Conservation (phyloP, 2,329 filamentous ascomycete species). For the Arachnopeziza araneosa region DNA sequence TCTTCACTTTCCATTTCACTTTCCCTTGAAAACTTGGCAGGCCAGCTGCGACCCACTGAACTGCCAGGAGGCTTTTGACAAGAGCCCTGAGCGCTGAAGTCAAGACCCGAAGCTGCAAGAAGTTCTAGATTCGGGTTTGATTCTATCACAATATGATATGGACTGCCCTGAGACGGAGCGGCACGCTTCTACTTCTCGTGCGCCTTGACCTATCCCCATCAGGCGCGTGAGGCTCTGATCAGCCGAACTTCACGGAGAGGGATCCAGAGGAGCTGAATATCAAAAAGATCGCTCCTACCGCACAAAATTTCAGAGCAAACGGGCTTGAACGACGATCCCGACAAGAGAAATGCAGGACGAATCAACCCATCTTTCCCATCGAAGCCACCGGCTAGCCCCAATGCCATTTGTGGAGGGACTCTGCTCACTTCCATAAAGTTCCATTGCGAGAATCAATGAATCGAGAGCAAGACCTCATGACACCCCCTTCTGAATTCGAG, state of each 20-base stretch:
- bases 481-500: background rate
- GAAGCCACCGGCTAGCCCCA: background rate
- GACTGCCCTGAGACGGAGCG: background rate
- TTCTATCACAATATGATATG: slow-evolving; percentile 1
- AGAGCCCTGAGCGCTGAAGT: background rate
- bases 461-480: background rate
- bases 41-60: background rate
- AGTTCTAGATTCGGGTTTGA: slow-evolving; percentile 6
- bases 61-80: background rate
- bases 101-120: slow-evolving; percentile 2
- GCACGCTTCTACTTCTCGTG: background rate
- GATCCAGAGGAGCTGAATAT: background rate
- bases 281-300: background rate
- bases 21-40: background rate
- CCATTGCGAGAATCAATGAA: background rate
- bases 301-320: background rate
- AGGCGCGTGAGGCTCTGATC: background rate
- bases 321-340: background rate
- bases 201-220: background rate
- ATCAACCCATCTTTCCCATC: background rate
- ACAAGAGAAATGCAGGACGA: background rate
- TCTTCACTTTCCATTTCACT: background rate
- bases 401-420: background rate
- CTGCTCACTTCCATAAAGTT: background rate
- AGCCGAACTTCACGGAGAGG: background rate